Base-by-base conservation (phyloP, 768 basidiomycete species). In the Kockovaella imperatae region DNA sequence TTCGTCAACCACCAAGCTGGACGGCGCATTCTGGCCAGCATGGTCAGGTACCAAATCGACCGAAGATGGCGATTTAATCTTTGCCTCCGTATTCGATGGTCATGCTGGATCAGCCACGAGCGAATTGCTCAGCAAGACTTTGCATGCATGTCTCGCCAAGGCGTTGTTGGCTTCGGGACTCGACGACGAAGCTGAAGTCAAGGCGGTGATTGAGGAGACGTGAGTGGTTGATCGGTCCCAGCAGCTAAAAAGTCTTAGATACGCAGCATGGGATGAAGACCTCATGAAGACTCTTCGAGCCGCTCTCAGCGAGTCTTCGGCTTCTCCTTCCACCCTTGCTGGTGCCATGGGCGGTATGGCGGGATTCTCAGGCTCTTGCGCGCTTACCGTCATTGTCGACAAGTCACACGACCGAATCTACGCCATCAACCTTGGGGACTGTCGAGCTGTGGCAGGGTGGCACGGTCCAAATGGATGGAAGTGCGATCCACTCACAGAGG, bases 361-460 rank as follows among this genome's bases (percentile, higher is more conserved):
- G 87, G 87, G 4, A 72, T 91, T 45, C 4, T 84, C 64, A 79
- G 91, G 91, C 2, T 87, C 87, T 50, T 96, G 91, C 68, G 89
- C 90, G 1, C 73, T 95, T 47, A 76, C 91, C 71, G 83, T 88
- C 1, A 69, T 90, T 35, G 77, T 97, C 50, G 91, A 96, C 66
- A 84, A 84, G 0, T 80, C 81, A 2, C 77, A 83, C 52, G 78
- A 77, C 38, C 80, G 89, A 65, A 68, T 96, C 21, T 91, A 93
- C 60, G 80, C 96, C 32, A 89, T 90, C 5, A 83, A 83, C 60
- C 83, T 87, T 5, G 93, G 93, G 0, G 93, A 97, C 67, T 84
- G 85, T 64, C 80, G 93, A 36, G 91, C 90, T 13, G 87, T 97
- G 4, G 90, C 90, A 21, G 91, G 91, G 17, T 78, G 86, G 20